These are phyloP conservation scores for Nicotiana attenuata DNA, from an alignment of 257 asterid species.

Conservation along the genomic window DNA sequence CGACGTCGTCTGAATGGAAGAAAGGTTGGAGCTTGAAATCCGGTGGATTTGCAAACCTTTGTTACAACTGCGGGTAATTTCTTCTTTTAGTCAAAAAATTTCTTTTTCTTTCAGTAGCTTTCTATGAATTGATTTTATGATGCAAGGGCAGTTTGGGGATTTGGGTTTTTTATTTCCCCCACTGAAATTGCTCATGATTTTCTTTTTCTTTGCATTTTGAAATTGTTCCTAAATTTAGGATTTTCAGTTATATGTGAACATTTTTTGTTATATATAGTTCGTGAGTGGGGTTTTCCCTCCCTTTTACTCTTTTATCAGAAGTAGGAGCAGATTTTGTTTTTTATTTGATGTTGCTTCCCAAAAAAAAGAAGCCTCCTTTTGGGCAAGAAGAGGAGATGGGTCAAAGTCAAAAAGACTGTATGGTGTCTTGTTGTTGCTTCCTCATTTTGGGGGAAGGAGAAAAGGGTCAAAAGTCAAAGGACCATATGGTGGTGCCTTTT, in stretches of 20 bases:
- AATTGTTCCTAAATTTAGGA: not conserved
- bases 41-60: slow-evolving; percentile 18
- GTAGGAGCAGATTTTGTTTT: not conserved
- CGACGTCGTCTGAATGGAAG: slow-evolving; percentile 15
- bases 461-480: not conserved
- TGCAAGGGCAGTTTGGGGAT: slow-evolving; percentile 1
- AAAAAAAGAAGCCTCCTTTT: not conserved
- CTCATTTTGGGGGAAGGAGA: too few relatives aligned
- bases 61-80: slow-evolving; percentile 19
- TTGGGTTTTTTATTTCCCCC: not conserved
- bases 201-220: not conserved
- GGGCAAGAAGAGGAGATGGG: not conserved
- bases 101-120: not conserved
- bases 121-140: not conserved
- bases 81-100: not conserved
- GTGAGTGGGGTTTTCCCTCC: too few relatives aligned
- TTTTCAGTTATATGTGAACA: not conserved
- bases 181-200: too few relatives aligned
- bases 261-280: not conserved
- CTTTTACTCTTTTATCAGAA: not conserved
- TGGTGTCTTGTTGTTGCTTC: too few relatives aligned
- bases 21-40: slow-evolving; percentile 20
- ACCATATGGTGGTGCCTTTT: not conserved
- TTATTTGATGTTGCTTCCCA: not conserved
- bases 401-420: not conserved